Evolutionary conservation across 345 rosid genomes (phyloP), one percentile per base, ranked within the genome.

Genomic region (Sisymbrium irio): DNA sequence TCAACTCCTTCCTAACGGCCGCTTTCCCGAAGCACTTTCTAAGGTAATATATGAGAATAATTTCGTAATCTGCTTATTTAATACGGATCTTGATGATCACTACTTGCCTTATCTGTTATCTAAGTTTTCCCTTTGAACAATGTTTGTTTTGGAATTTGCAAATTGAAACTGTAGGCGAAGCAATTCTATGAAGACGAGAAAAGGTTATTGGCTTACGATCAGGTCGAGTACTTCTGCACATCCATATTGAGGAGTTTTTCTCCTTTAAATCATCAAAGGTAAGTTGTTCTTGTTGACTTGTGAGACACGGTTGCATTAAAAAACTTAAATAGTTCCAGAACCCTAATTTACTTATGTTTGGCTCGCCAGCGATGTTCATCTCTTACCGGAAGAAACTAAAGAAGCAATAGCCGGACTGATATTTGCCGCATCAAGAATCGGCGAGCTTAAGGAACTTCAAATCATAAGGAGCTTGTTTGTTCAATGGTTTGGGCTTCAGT

Each of bases 341-440:
- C 25, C 25, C 25, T 22, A 22, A 22, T 22, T 39, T 11, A 7
- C 4, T 4, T 17, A 8, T 58, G 22, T 47, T 30, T 67, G n/a
- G 46, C 36, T n/a, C 7, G n/a, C 2, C 27, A 77, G 65, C 9
- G 51, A 63, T 68, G 72, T 77, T 71, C 39, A 54, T 33, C 27
- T 25, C 33, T 71, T 84, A 55, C 77, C 83, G 0, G 36, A 72
- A 25, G 81, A 67, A 62, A 67, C 63, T 8, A 46, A 51, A 46
- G 77, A 80, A 74, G 80, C 83, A 42, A 59, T 80, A 37, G 77
- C 83, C 6, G 81, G 78, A n/a, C 2, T 85, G 7, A 50, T 80
- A 35, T 82, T 71, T 71, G 82, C 80, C 13, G 82, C 86, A 30
- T 74, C 84, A 41, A 85, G 83, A 75, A 80, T 82, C 14, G 88